Evolutionary conservation across 805 yeast genomes (phyloP), one percentile per base, ranked within the genome.

Genomic region (Starmerella ratchasimensis): DNA sequence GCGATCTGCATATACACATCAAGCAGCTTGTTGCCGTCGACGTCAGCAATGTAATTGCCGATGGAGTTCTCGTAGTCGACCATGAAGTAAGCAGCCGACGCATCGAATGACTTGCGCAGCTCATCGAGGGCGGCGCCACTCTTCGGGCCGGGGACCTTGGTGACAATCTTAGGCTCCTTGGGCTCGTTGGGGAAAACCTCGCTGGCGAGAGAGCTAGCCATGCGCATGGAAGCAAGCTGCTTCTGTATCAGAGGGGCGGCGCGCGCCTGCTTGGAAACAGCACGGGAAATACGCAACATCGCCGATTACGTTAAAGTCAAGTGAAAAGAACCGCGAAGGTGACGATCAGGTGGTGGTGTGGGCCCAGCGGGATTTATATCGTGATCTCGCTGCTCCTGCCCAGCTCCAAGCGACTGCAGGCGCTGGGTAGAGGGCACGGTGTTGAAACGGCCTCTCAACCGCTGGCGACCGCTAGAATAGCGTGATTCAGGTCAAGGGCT

Each of bases 1-100:
- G 93, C 81, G 50, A 80, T 79, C 63, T 80, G 93, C 31, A 82
- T 79, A 55, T 80, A 81, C 28, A 74, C 73, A 56, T 81, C 93
- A 51, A 81, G 69, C 53, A 68, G 64, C 26, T 62, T 55, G 65
- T 82, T 81, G 33, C 93, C 93, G 53, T 81, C 93, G 23, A 68
- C 79, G 53, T 81, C 93, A 36, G 67, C 77, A 33, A 81, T 67
- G 63, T 80, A 81, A 70, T 81, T 81, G 56, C 93, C 93, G 25
- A 53, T 39, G 2, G 90, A 79, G 57, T 76, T 76, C 37, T 65
- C 65, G 60, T 80, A 81, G 60, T 81, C 93, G 38, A 76, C 80
- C 37, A 78, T 62, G 55, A 79, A 79, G 63, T 79, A 76, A 25
- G 74, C 76, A 33, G 86, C 74, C 57, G 82, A 67, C 41, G 77